Base-by-base conservation (phyloP, 2,329 filamentous ascomycete species). In the Tolypocladium capitatum region DNA sequence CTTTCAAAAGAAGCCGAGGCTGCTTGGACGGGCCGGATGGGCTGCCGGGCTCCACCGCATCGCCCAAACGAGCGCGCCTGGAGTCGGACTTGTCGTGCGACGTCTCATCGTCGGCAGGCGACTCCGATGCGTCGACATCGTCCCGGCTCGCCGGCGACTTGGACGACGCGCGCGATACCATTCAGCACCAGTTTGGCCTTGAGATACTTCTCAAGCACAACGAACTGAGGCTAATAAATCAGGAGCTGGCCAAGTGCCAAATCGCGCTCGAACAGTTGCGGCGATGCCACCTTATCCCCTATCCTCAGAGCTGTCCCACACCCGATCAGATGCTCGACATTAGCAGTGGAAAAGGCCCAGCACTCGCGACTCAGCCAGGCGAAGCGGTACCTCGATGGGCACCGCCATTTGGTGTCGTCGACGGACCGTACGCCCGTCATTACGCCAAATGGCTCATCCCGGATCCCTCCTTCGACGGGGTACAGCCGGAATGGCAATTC, bases 201-300 rank as follows among this genome's bases (percentile, higher is more conserved):
- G 90, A 96, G 69, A 90, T 97, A 46, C 70, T 97, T 53, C 71
- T 94, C 63, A 97, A 96, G 73, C 92, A 98, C 67, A 82, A 92
- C 59, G 92, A 98, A 70, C 70, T 97, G 50, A 86, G 90, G 49
- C 74, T 95, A 56, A 95, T 97, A 64, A 88, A 97, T 62, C 89
- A 95, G 67, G 92, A 97, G 69, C 76, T 97, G 54, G 91, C 88
- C 54, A 97, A 96, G 70, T 96, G 90, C 61, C 90, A 97, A 69
- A 73, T 90, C 53, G 88, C 90, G 11, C 75, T 97, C 56, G 92
- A 98, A 68, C 92, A 97, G 68, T 73, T 98, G 53, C 85, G 92
- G 57, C 83, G 92, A 51, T 96, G 90, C 68, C 83, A 92, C 61
- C 74, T 97, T 55, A 91, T 95, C 56, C 91, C 91, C 5, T 97